A percentile compares a stretch with the other conserved stretches of the same genome.
Conservation (phyloP, 345 rosid genomes). For the Populus pruinosa region DNA sequence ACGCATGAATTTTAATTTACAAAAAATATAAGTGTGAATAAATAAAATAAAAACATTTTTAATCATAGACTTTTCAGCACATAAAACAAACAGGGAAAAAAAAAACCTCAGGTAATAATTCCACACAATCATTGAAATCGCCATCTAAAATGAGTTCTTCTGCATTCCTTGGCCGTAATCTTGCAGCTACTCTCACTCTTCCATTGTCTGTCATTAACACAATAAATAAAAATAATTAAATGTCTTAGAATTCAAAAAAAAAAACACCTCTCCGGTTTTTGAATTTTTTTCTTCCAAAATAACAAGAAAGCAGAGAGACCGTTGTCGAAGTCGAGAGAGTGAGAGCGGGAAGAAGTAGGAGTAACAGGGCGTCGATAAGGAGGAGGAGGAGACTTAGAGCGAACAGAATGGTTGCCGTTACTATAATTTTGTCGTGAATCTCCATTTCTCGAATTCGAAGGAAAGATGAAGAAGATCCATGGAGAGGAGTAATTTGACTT, state of each 20-base stretch:
- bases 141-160: conserved; percentile 74
- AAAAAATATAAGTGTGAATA: not conserved
- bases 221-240: not conserved
- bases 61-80: not conserved
- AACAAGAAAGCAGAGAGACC: conserved; percentile 27
- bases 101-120: conserved; percentile 79
- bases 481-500: conserved; percentile 16
- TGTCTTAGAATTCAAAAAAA: not conserved
- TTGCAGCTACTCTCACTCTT: conserved; percentile 84
- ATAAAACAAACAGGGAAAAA: not conserved
- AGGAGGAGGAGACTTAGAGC: conserved; percentile 15
- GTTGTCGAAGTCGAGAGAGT: conserved; percentile 34
- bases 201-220: conserved; percentile 51
- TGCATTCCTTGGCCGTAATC: conserved; percentile 71
- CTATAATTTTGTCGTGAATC: conserved; percentile 18
- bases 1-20: not conserved
- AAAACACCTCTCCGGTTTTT: not conserved
- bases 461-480: conserved; percentile 25
- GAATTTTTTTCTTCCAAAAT: too few relatives aligned
- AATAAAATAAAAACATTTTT: not conserved
- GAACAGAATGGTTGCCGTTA: conserved; percentile 15
- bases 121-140: conserved; percentile 82
- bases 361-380: conserved; percentile 63
- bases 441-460: conserved; percentile 35
- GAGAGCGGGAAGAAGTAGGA: conserved; percentile 54